Conservation (phyloP, 768 basidiomycete species). For the Boletales sp. region DNA sequence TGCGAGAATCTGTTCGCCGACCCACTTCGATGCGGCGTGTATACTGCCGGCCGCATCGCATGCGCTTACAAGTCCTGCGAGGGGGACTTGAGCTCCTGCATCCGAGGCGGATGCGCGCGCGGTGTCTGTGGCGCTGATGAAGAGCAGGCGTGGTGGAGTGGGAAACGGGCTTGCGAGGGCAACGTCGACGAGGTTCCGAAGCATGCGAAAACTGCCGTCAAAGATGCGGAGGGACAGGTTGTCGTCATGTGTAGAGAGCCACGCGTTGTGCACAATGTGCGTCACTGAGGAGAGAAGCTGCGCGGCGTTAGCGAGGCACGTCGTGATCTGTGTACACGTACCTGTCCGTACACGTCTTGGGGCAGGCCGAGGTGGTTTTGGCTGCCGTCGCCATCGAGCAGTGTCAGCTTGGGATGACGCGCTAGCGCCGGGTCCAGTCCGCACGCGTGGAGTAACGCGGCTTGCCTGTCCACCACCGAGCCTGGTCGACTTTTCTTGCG, state of each 20-base stretch:
- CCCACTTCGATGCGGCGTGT: constrained; percentile 21
- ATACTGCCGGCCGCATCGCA: constrained; percentile 10
- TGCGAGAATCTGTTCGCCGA: constrained; percentile 21
- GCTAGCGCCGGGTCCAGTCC: constrained; percentile 20
- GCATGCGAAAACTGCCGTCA: too few relatives aligned
- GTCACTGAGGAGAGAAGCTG: constrained; percentile 14
- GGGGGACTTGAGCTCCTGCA: background rate
- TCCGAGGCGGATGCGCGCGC: too few relatives aligned
- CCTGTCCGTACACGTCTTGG: constrained; percentile 25
- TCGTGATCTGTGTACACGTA: background rate
- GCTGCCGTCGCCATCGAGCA: constrained; percentile 1
- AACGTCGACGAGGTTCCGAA: constrained; percentile 29
- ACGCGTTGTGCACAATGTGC: too few relatives aligned
- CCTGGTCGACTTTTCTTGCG: constrained; percentile 12
- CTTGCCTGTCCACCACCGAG: constrained; percentile 25
- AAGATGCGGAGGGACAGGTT: too few relatives aligned
- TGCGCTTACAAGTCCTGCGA: constrained; percentile 1
- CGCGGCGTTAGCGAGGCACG: background rate
- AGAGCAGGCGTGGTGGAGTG: constrained; percentile 29
- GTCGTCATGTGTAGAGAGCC: too few relatives aligned
- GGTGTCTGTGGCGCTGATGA: constrained; percentile 27
- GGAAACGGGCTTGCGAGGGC: constrained; percentile 30
- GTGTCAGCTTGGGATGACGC: too few relatives aligned
- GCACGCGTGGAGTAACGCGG: constrained; percentile 22
- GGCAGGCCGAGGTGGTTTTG: constrained; percentile 24